Conservation (phyloP, 768 basidiomycete genomes). For the Pholiota conissans region DNA sequence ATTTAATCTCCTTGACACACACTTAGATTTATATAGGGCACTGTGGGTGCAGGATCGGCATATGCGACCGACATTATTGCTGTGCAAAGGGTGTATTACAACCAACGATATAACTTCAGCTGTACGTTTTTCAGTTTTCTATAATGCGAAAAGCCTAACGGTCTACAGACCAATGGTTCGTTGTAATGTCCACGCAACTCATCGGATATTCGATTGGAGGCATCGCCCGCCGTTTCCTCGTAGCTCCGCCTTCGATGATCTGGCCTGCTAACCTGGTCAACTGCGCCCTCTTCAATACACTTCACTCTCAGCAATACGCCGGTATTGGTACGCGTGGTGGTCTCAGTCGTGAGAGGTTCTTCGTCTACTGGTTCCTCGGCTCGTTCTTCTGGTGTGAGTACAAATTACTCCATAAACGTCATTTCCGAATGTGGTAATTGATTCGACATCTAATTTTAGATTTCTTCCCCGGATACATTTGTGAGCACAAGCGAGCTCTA, state of each 20-base stretch:
- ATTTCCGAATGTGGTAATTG: background rate
- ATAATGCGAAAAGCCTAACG: background rate
- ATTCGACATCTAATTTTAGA: constrained; percentile 25
- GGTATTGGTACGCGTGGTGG: constrained; percentile 63
- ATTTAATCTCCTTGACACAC: constrained; percentile 9
- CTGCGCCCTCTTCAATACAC: constrained; percentile 74
- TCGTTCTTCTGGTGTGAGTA: constrained; percentile 61
- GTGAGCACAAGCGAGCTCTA: constrained; percentile 22
- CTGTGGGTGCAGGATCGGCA: constrained; percentile 58
- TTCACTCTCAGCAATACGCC: constrained; percentile 67
- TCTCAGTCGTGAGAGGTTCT: constrained; percentile 69
- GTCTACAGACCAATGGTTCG: constrained; percentile 62
- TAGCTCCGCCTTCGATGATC: constrained; percentile 61
- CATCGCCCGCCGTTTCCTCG: constrained; percentile 69
- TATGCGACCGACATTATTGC: constrained; percentile 75
- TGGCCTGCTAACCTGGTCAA: constrained; percentile 74
- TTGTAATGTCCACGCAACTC: constrained; percentile 66
- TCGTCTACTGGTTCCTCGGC: constrained; percentile 55
- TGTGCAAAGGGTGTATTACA: constrained; percentile 66
- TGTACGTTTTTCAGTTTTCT: constrained; percentile 35
- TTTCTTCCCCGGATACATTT: constrained; percentile 42
- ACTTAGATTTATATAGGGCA: constrained; percentile 39
- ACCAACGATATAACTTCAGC: constrained; percentile 58
- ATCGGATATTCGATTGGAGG: constrained; percentile 82
- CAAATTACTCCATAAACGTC: background rate